Evolutionary conservation across 495 filamentous ascomycete genomes (phyloP).

Genomic region (Daldinia caldariorum): DNA sequence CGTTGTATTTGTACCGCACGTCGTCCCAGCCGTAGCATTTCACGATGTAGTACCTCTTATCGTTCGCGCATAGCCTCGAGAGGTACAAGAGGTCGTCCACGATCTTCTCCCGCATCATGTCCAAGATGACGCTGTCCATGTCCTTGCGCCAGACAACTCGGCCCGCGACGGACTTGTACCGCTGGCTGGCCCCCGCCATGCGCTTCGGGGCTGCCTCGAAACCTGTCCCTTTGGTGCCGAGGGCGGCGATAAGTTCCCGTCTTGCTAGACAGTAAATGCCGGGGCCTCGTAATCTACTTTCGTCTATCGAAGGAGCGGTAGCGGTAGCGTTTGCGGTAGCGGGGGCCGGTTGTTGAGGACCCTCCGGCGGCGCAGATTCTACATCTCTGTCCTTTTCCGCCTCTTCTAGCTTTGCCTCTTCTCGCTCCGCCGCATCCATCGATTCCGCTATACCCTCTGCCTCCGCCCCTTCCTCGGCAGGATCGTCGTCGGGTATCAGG

Average conservation of each 20-base stretch:
- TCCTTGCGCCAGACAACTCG: slow-evolving; percentile 68
- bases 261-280: slow-evolving; percentile 32
- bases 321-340: not conserved
- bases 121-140: slow-evolving; percentile 70
- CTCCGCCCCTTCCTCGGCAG: slow-evolving; percentile 5
- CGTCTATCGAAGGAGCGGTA: not conserved
- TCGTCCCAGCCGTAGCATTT: slow-evolving; percentile 50
- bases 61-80: slow-evolving; percentile 38
- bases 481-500: slow-evolving; percentile 50
- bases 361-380: slow-evolving; percentile 16
- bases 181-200: slow-evolving; percentile 4
- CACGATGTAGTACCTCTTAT: slow-evolving; percentile 48
- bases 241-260: slow-evolving; percentile 36
- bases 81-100: slow-evolving; percentile 52
- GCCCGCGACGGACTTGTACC: slow-evolving; percentile 8
- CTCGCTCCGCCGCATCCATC: not conserved
- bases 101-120: slow-evolving; percentile 60
- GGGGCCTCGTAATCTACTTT: slow-evolving; percentile 18
- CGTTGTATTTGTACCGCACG: slow-evolving; percentile 46
- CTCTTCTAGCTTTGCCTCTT: slow-evolving; percentile 7
- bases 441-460: slow-evolving; percentile 7
- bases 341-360: slow-evolving; percentile 1
- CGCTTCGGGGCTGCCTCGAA: slow-evolving; percentile 2
- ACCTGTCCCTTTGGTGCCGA: slow-evolving; percentile 9
- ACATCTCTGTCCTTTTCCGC: not conserved